Base-by-base conservation (phyloP, 1,284 basidiomycete species). In the Moesziomyces antarcticus region DNA sequence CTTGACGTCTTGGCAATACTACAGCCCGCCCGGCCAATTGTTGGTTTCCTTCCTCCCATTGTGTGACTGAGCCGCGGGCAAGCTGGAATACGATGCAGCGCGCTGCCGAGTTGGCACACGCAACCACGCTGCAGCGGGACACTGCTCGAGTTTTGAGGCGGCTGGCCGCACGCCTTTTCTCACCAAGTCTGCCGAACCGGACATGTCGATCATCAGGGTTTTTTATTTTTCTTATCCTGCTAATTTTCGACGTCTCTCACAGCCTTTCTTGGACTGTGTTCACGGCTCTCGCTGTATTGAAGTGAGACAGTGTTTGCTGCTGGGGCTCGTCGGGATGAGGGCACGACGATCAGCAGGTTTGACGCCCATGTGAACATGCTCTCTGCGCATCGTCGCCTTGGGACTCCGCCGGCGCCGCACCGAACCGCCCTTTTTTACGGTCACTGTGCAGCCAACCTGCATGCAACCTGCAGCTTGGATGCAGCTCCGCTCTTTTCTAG, bases 161-260 rank as follows among this genome's bases (percentile, higher is more conserved):
- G 44, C 48, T n/a, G 42, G 41, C 46, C 30, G 55, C 40, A 44
- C 40, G 37, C 56, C 25, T 27, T 33, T 14, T n/a, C 48, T 7
- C 18, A 24, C 18, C 7, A 13, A 20, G 27, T 42, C 56, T 40
- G 22, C 48, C 52, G 50, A 59, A 59, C 27, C 56, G 16, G 44
- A 59, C 56, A 59, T 59, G 56, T 59, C 50, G 56, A 59, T 59
- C 50, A 52, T 41, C 50, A 27, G 25, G 25, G 25, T 4, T 11
- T 11, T 33, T 11, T 33, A 14, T 20, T 45, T 45, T 45, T 45
- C 13, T 21, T 22, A 6, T 14, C 21, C 44, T 14, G 14, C 24
- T 22, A 54, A 22, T 50, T 35, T 33, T 11, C 30, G 30, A 33
- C 30, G 13, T 33, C 30, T 13, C 30, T 33, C 30, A 33, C 10